Evolutionary conservation across 1,139 yeast genomes (phyloP).

Genomic region (Yamadazyma mexicana): DNA sequence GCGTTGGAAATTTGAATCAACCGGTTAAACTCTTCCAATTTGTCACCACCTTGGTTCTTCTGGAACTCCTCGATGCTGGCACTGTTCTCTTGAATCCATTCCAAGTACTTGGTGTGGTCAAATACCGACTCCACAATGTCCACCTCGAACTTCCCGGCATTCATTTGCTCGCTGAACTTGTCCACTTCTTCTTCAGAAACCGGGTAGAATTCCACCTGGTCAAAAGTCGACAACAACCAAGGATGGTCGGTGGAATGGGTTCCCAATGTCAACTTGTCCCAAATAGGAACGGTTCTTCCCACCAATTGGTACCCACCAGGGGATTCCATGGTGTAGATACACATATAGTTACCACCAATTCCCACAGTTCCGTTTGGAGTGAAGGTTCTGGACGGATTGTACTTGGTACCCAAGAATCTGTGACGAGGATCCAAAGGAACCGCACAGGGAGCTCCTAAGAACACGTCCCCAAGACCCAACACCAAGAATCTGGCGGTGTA

Average conservation of each 20-base stretch:
- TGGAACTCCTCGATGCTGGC: constrained; percentile 73
- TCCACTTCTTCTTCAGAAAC: constrained; percentile 84
- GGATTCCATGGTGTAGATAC: constrained; percentile 96
- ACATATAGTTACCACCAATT: constrained; percentile 97
- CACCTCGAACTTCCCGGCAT: constrained; percentile 77
- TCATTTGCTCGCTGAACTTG: constrained; percentile 64
- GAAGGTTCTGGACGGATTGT: constrained; percentile 93
- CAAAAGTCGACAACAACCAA: constrained; percentile 90
- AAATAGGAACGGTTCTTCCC: constrained; percentile 94
- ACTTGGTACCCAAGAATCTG: constrained; percentile 86
- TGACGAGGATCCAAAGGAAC: constrained; percentile 97
- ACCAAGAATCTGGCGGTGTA: constrained; percentile 90
- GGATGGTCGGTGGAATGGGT: constrained; percentile 64
- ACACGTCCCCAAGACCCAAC: constrained; percentile 94
- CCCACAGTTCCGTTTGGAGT: constrained; percentile 98
- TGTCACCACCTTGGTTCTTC: constrained; percentile 70
- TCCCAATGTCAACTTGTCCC: constrained; percentile 90
- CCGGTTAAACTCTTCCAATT: constrained; percentile 78
- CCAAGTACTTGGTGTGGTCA: constrained; percentile 74
- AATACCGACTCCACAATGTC: constrained; percentile 76
- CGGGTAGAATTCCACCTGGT: constrained; percentile 92
- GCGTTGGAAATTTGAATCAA: constrained; percentile 82
- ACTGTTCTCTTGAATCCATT: constrained; percentile 74
- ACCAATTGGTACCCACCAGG: constrained; percentile 98
- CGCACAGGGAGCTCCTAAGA: constrained; percentile 97